A percentile compares a stretch with the other conserved stretches of the same genome.
Conservation (phyloP, 805 yeast genomes). For the Blastobotrys parvus region DNA sequence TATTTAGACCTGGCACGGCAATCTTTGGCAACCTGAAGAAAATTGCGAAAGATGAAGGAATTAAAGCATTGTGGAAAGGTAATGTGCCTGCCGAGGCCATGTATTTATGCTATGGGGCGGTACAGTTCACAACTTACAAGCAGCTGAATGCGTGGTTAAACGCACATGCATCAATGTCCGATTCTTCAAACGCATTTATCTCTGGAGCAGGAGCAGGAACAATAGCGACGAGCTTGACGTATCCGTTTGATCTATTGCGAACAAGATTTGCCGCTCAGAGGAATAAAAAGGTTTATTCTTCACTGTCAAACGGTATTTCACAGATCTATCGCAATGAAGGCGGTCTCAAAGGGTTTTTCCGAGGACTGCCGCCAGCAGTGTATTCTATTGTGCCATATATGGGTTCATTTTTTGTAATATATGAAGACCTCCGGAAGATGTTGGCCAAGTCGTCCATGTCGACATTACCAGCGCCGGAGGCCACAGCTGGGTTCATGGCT, state of each 20-base stretch:
- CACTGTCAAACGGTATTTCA: conserved; percentile 23
- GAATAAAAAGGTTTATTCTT: conserved; percentile 19
- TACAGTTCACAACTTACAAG: conserved; percentile 72
- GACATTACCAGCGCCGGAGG: conserved; percentile 30
- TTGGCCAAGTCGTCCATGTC: neutral
- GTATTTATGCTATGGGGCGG: conserved; percentile 78
- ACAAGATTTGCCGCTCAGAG: conserved; percentile 72
- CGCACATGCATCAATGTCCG: conserved; percentile 26
- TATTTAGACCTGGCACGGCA: conserved; percentile 14
- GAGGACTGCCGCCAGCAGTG: conserved; percentile 43
- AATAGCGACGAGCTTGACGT: conserved; percentile 61
- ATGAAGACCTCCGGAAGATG: conserved; percentile 41
- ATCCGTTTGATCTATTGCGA: conserved; percentile 85
- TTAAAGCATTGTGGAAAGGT: conserved; percentile 87
- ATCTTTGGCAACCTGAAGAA: conserved; percentile 29
- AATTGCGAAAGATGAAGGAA: conserved; percentile 56
- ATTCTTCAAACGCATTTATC: conserved; percentile 39
- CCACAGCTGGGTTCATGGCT: conserved; percentile 62
- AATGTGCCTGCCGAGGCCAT: conserved; percentile 84
- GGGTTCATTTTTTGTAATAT: conserved; percentile 67
- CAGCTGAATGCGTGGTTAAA: conserved; percentile 38
- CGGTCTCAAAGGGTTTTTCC: conserved; percentile 41
- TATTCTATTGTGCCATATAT: conserved; percentile 60
- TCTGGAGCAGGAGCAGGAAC: conserved; percentile 78
- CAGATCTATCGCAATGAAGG: conserved; percentile 30